Conservation (phyloP, 1,139 yeast species). For the Groenewaldozyma auringiensis region DNA sequence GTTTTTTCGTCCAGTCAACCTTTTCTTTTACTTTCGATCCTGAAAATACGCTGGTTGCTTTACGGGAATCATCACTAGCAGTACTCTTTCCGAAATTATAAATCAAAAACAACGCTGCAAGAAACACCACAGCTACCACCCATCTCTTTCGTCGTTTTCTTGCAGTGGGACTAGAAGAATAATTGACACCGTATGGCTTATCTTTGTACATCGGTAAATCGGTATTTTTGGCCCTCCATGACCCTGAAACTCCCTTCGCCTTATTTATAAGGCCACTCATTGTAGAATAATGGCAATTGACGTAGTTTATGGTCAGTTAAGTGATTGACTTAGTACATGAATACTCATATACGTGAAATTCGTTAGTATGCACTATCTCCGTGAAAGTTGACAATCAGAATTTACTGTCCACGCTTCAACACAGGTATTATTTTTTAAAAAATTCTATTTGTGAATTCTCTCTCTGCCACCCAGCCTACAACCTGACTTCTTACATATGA, state of each 20-base stretch:
- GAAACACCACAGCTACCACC: constrained; percentile 15
- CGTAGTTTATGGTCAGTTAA: too few relatives aligned
- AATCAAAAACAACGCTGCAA: constrained; percentile 16
- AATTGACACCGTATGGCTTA: constrained; percentile 25
- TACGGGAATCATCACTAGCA: background rate
- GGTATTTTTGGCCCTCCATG: constrained; percentile 5
- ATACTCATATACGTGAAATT: too few relatives aligned
- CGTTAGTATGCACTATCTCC: too few relatives aligned
- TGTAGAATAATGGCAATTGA: too few relatives aligned
- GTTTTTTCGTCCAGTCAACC: constrained; percentile 38
- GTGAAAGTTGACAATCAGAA: too few relatives aligned
- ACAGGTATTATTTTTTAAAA: too few relatives aligned
- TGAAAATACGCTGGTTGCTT: background rate
- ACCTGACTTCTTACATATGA: too few relatives aligned
- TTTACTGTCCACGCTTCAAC: too few relatives aligned
- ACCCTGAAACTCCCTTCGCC: background rate
- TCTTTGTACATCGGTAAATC: constrained; percentile 31
- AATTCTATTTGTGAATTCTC: too few relatives aligned
- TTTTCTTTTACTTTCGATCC: constrained; percentile 6
- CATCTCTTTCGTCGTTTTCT: constrained; percentile 13
- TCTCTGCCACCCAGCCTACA: too few relatives aligned
- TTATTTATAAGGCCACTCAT: background rate
- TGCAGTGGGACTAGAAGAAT: constrained; percentile 2
- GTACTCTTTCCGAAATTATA: constrained; percentile 17
- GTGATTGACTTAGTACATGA: too few relatives aligned